phyloP scores from a whole-genome alignment of 352 stramenopile genomes.

The Globisporangium polare region DNA sequence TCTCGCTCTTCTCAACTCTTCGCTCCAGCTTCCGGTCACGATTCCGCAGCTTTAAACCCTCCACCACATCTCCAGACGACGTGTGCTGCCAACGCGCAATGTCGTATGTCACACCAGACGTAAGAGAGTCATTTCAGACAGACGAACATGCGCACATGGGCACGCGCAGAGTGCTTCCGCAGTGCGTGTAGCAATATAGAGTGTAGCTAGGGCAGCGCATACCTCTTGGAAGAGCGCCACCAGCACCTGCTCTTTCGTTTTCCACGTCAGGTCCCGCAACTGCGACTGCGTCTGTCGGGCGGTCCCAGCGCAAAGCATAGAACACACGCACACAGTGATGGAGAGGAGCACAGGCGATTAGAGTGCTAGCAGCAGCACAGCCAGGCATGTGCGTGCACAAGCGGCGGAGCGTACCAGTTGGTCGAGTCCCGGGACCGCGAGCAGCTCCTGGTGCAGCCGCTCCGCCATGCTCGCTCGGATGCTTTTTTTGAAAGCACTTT shows the following conservation, averaged over 20 bases:
- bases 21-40: constrained; percentile 41
- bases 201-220: not conserved
- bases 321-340: constrained; percentile 1
- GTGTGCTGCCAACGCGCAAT: constrained; percentile 24
- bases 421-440: constrained; percentile 26
- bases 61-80: constrained; percentile 32
- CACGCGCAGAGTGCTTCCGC: not conserved
- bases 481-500: not conserved
- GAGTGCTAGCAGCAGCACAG: not conserved
- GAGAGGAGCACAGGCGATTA: not conserved
- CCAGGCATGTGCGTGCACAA: not conserved
- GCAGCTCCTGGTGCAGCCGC: constrained; percentile 29
- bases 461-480: constrained; percentile 14
- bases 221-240: constrained; percentile 54
- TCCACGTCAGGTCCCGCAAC: constrained; percentile 43
- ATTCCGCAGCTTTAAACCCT: constrained; percentile 26
- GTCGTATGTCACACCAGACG: not conserved
- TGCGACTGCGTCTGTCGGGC: constrained; percentile 37
- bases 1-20: constrained; percentile 45
- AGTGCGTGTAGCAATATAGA: not conserved
- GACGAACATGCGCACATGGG: too few relatives aligned
- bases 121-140: not conserved
- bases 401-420: constrained; percentile 19
- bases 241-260: constrained; percentile 40
- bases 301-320: not conserved